phyloP scores from a whole-genome alignment of 2,329 filamentous ascomycete species.

The Amauroascus niger region DNA sequence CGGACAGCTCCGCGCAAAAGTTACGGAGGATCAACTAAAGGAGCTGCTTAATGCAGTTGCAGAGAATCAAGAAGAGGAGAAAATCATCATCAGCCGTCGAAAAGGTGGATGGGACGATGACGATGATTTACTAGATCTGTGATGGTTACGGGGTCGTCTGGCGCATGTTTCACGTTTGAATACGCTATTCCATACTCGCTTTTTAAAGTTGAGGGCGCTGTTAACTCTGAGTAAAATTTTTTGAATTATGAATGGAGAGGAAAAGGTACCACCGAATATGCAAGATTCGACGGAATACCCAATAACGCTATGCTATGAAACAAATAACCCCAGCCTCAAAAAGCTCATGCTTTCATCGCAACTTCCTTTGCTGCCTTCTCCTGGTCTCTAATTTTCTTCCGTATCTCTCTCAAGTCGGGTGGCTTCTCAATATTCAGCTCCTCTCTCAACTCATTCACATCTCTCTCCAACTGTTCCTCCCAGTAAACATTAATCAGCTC shows the following conservation, averaged over 20 bases:
- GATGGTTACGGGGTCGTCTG: constrained; percentile 13
- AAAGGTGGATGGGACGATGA: constrained; percentile 82
- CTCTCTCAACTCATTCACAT: constrained; percentile 63
- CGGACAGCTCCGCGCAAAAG: constrained; percentile 76
- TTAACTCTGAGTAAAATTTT: background rate
- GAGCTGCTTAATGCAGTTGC: constrained; percentile 77
- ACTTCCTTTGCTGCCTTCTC: constrained; percentile 54
- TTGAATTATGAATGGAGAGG: background rate
- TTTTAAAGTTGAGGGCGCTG: too few relatives aligned
- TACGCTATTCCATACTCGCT: background rate
- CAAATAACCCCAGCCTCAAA: background rate
- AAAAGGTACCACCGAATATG: background rate
- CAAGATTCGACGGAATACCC: background rate
- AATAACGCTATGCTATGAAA: constrained; percentile 7
- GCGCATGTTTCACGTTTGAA: background rate
- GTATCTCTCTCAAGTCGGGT: constrained; percentile 70
- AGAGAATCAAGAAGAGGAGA: constrained; percentile 62
- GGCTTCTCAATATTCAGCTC: constrained; percentile 79
- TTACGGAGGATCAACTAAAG: constrained; percentile 89
- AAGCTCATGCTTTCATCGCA: constrained; percentile 7
- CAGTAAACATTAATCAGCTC: constrained; percentile 95
- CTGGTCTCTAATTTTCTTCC: constrained; percentile 60
- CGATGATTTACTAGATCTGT: constrained; percentile 49
- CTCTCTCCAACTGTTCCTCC: constrained; percentile 84
- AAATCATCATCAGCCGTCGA: constrained; percentile 75